Base-by-base conservation (phyloP, 2,329 filamentous ascomycete genomes). In the Cercospora janseana region DNA sequence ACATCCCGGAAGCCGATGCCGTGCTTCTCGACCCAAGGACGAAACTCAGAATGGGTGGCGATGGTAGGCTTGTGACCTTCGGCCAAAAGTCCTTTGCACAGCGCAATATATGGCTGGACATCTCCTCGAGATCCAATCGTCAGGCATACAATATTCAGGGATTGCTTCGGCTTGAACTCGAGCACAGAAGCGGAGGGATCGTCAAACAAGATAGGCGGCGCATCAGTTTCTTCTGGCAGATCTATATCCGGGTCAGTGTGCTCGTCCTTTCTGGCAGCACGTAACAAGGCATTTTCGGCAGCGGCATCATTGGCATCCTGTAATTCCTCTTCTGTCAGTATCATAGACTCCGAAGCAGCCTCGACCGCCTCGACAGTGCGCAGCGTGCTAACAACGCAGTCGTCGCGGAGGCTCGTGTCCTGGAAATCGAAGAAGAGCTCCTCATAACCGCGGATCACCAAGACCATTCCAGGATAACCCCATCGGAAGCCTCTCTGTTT, bases 381-480 rank as follows among this genome's bases (percentile, higher is more conserved):
- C 29, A 94, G 76, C 13, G 96, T 70, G 4, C 87, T 94, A 23
- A 95, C 81, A 2, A 86, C 82, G 64, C 91, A 96, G 67, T 97
- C 92, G 63, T 98, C 92, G 47, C 93, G 83, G 50, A 85, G 78
- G 26, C 90, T 90, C 1, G 80, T 75, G 40, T 84, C 80, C 45
- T 81, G 80, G 64, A 97, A 97, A 67, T 98, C 92, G 63, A 98
- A 97, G 69, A 97, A 97, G 1, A 98, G 73, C 69, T 97, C 93
- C 67, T 97, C 93, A 55, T 96, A 89, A 0, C 91, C 93, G 46
- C 87, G 84, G 57, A 98, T 94, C 4, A 95, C 87, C n/a, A 97
- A 76, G 0, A 95, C 89, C 31, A 98, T 78, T 4, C 91, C 93
- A 15, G 88, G 86, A 61, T 95, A 96, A 5, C 90, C 88, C 62